Evolutionary conservation across 2,329 filamentous ascomycete genomes (phyloP), one percentile per base, ranked within the genome.

Genomic region (Ilyonectria destructans): DNA sequence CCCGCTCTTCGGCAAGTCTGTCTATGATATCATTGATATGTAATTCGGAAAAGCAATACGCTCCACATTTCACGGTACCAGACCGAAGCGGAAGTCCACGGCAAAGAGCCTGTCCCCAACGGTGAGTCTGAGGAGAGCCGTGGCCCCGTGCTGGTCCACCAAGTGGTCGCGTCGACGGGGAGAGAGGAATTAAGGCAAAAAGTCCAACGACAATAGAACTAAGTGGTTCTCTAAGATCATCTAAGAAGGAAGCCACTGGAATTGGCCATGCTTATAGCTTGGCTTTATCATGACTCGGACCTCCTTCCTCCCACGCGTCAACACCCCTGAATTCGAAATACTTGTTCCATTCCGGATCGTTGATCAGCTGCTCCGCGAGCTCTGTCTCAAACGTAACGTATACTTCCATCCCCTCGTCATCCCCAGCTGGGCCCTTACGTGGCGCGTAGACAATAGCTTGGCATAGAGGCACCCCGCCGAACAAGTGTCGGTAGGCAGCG

Each of bases 311-410:
- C 51, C 58, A 68, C 2, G 68, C 61, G 66, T 82, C 79, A 21
- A 82, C 67, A 1, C 80, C 81, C 31, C 81, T 72, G 48, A 77
- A 82, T 62, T 82, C 80, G 61, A 83, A 82, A 57, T 78, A 83
- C 62, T 71, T 65, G 33, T 67, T 79, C 79, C 78, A 80, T 67
- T 82, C 80, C 10, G 71, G 67, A 67, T 83, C 81, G 4, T 78
- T 69, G 1, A 81, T 56, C 26, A 83, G 61, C 13, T 67, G 62
- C 17, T 74, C 51, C 4, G 73, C 73, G 17, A 82, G 58, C 12
- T 77, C 74, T 57, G 74, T 79, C 76, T 83, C 81, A 58, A 79
- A 78, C 1, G 75, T 67, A 31, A 82, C 67, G 13, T 75, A 68
- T 33, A 83, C 70, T 70, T 81, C 80, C 4, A 73, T 70, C 0